Evolutionary conservation across 2,329 filamentous ascomycete species (phyloP), one percentile per base, ranked within the genome.

Genomic region (Achaetomium macrosporum): DNA sequence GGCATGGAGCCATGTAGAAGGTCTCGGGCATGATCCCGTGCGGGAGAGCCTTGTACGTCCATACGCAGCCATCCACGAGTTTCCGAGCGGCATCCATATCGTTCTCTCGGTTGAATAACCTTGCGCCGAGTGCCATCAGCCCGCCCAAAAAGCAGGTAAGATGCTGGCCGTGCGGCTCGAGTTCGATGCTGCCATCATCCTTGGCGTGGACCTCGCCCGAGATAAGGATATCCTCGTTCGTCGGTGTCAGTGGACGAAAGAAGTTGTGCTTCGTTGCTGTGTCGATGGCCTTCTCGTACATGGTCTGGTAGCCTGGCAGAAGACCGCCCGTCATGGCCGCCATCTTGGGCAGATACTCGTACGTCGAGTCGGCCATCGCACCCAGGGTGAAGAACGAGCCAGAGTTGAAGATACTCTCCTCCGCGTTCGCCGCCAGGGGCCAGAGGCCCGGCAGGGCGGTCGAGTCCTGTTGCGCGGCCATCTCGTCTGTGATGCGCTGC

Each of bases 391-490:
- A 78, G 58, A 66, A 59, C 13, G 57, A 56, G 20, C 69, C 68
- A 1, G 64, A 57, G 12, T 63, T 56, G 45, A 69, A 71, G 63
- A 63, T 76, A 68, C 69, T 82, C 73, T 59, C 78, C 71, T 62
- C 77, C 74, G 63, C 83, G 67, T 89, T 82, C 48, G 90, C 68
- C 51, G 72, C 73, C 51, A 80, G 74, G 0, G 87, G 86, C 85
- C 85, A 90, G 68, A 91, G 72, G 2, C 88, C 87, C 2, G 87
- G 87, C 9, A 90, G 70, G 41, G 73, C 76, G 1, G 86, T 90
- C 10, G 75, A 68, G 59, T 82, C 78, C 69, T 91, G 87, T 4
- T 50, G 41, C 15, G 41, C 41, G n/a, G 42, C 41, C 41, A 50
- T 44, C n/a, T 13, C 31, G 17, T 50, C 48, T 6, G 42, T 13